Conservation (phyloP, 2,329 filamentous ascomycete species). For the Lasiodiplodia citricola region DNA sequence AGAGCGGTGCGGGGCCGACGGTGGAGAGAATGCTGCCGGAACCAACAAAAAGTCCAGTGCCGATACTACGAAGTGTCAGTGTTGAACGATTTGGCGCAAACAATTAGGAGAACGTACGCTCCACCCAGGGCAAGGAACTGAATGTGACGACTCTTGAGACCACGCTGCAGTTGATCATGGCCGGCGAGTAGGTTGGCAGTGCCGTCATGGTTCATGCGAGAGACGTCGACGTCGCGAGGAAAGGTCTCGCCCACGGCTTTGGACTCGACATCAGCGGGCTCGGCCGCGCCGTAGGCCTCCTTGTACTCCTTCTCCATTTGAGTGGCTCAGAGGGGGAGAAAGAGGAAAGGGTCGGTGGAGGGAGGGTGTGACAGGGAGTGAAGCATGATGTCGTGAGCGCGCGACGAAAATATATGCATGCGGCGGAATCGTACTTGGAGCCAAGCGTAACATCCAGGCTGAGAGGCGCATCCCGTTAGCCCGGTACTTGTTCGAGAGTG, state of each 20-base stretch:
- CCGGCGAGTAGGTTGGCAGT: not conserved
- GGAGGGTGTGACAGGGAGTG: not conserved
- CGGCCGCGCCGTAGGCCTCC: not conserved
- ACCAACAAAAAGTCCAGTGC: slow-evolving; percentile 22
- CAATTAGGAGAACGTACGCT: not conserved
- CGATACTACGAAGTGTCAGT: slow-evolving; percentile 5
- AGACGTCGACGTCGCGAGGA: slow-evolving; percentile 3
- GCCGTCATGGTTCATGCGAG: slow-evolving; percentile 3
- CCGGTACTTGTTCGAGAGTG: not conserved
- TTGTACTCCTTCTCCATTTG: slow-evolving; percentile 3
- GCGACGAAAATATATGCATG: not conserved
- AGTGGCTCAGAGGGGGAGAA: not conserved
- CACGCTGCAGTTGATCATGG: slow-evolving; percentile 38
- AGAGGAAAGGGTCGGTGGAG: not conserved
- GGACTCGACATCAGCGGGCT: slow-evolving; percentile 3
- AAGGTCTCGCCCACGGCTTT: not conserved
- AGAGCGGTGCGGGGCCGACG: slow-evolving; percentile 33
- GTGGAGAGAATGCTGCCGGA: not conserved
- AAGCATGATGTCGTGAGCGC: not conserved
- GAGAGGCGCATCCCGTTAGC: not conserved
- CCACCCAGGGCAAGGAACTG: slow-evolving; percentile 36
- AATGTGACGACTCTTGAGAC: slow-evolving; percentile 45
- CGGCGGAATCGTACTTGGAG: not conserved
- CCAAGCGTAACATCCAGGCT: not conserved
- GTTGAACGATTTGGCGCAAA: too few relatives aligned